These are phyloP conservation scores for Cystobasidium tubakii DNA, from an alignment of 768 basidiomycete genomes.

Conservation along the genomic window DNA sequence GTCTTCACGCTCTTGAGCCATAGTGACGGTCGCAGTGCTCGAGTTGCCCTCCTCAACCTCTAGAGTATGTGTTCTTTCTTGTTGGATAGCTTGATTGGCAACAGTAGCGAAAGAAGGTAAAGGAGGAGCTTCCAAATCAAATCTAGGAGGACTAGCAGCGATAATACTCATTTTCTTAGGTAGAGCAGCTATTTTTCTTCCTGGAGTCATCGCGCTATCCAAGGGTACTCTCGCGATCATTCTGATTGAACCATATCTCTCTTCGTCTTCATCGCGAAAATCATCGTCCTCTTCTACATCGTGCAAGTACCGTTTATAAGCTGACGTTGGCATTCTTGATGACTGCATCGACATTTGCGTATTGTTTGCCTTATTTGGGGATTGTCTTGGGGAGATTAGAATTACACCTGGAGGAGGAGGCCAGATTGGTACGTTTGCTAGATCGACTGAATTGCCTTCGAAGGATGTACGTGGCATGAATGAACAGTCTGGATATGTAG, in stretches of 20 bases:
- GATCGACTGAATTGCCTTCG: conserved; percentile 21
- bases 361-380: background rate
- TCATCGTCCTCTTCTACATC: conserved; percentile 14
- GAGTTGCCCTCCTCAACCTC: background rate
- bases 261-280: background rate
- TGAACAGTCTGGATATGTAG: background rate
- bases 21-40: background rate
- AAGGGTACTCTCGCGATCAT: background rate
- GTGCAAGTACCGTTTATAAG: conserved; percentile 2
- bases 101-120: conserved; percentile 28
- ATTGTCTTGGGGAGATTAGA: conserved; percentile 22
- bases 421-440: conserved; percentile 25
- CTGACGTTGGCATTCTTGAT: background rate
- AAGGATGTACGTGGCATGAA: conserved; percentile 15
- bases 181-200: conserved; percentile 18
- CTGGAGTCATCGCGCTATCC: background rate
- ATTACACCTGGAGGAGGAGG: conserved; percentile 31
- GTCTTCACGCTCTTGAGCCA: background rate
- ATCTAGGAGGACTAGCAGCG: conserved; percentile 25
- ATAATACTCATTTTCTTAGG: conserved; percentile 20
- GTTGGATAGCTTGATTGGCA: background rate
- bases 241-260: background rate
- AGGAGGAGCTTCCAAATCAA: conserved; percentile 31
- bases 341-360: background rate
- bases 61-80: background rate